Base-by-base conservation (phyloP, 2,329 filamentous ascomycete species). In the Fusarium heterosporum region DNA sequence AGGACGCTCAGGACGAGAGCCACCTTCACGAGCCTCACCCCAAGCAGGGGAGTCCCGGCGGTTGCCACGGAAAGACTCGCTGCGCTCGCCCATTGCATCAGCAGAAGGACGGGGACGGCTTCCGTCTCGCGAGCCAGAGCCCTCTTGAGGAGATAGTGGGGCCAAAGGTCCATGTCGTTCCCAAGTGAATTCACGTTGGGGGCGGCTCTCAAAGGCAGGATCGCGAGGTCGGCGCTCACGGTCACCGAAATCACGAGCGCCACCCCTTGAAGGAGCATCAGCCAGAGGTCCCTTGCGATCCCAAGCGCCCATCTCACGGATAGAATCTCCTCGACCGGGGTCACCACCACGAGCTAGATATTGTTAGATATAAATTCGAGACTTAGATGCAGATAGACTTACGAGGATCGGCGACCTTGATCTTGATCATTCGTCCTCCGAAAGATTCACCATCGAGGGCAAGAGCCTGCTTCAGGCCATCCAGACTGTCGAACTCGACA, bases 371-470 rank as follows among this genome's bases (percentile, higher is more conserved):
- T 45, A 49, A 39, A 19, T 29, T 9, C 1, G 28, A 6, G 10
- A 25, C 45, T 29, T 12, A 36, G 19, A 13, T 48, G 17, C 30
- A 29, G 25, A 14, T 26, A 19, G 30, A 73, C 93, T 81, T 90
- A 99, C 96, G 95, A 79, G 96, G 96, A 83, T 99, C 96, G 50
- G 96, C 96, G 76, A 99, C 90, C 83, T 94, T 97, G 77, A 98
- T 90, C 78, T 93, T 90, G 78, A 99, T 93, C 76, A 90, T 91
- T 72, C 96, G 90, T 72, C 93, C 93, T 78, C 96, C 91, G 79
- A 98, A 94, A 60, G 88, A 89, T 63, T 88, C 85, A 73, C 93
- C 92, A 74, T 94, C 94, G 66, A 96, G 86, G 60, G 89, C 88
- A 68, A 99, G 86, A 56, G 96, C 96, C 81, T 93, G 91, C 84